These are phyloP conservation scores for Coriolopsis trogii DNA, from an alignment of 1,284 basidiomycete genomes.

Conservation along the genomic window DNA sequence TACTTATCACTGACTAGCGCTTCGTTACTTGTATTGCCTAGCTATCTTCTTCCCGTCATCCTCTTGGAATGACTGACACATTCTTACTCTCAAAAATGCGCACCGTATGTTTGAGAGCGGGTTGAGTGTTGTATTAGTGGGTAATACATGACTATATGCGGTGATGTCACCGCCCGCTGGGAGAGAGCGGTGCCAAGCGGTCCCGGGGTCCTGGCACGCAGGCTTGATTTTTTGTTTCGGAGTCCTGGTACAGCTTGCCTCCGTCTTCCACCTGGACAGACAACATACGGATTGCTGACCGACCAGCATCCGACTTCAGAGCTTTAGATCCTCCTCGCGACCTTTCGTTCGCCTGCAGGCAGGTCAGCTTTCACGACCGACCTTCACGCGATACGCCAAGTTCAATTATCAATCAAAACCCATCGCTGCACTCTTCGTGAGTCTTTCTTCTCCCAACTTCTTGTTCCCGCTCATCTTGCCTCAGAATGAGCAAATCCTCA, in stretches of 20 bases:
- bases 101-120: too few species aligned
- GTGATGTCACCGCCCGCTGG: slow-evolving; percentile 18
- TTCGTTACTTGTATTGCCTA: too few species aligned
- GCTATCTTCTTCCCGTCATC: too few species aligned
- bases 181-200: slow-evolving; percentile 16
- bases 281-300: slow-evolving; percentile 37
- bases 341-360: slow-evolving; percentile 80
- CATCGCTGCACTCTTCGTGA: slow-evolving; percentile 57
- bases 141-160: background rate
- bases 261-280: slow-evolving; percentile 40
- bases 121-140: too few species aligned
- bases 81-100: too few species aligned
- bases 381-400: slow-evolving; percentile 60
- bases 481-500: slow-evolving; percentile 86
- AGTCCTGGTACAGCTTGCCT: slow-evolving; percentile 29
- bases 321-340: slow-evolving; percentile 36
- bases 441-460: slow-evolving; percentile 33
- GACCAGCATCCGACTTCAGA: slow-evolving; percentile 35
- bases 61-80: too few species aligned
- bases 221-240: slow-evolving; percentile 37
- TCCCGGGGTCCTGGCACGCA: slow-evolving; percentile 28
- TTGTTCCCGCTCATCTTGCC: slow-evolving; percentile 11
- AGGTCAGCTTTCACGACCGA: slow-evolving; percentile 86
- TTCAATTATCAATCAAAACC: slow-evolving; percentile 43
- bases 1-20: too few species aligned